Percentiles rank a stretch among this genome's conserved stretches.
Evolutionary conservation across 345 rosid species (phyloP).

Genomic region (Euphorbia peplus): DNA sequence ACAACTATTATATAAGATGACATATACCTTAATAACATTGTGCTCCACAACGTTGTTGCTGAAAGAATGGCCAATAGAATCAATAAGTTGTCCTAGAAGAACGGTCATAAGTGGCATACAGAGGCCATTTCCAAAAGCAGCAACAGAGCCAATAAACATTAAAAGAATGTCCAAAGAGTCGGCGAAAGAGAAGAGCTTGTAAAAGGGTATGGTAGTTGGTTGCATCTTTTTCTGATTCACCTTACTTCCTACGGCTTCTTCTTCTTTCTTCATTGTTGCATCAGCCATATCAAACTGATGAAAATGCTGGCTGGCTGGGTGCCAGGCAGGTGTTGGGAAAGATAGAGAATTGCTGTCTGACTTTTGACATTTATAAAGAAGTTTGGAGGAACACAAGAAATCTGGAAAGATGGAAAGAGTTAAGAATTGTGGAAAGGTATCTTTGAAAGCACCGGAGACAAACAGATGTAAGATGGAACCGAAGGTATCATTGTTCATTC

Average conservation of each 20-base stretch:
- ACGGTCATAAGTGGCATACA: conserved; percentile 65
- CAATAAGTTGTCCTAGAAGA: conserved; percentile 38
- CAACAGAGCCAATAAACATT: conserved; percentile 53
- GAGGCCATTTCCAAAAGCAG: conserved; percentile 54
- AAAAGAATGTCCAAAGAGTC: conserved; percentile 46
- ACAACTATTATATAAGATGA: no score
- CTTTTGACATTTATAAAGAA: background rate
- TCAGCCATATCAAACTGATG: background rate
- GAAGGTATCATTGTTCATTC: background rate
- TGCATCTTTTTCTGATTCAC: conserved; percentile 17
- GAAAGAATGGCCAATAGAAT: conserved; percentile 10
- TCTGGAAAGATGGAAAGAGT: background rate
- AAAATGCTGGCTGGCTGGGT: no score
- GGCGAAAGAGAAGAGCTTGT: conserved; percentile 66
- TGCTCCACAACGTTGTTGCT: background rate
- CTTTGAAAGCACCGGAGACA: background rate
- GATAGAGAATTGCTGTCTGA: no score
- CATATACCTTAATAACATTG: conserved; percentile 16
- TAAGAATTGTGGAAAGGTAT: background rate
- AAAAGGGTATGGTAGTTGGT: conserved; percentile 17
- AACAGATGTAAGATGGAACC: background rate
- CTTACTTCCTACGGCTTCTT: background rate
- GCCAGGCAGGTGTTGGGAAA: no score
- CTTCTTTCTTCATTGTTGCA: conserved; percentile 8
- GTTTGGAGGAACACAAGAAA: no score